Conservation (phyloP, 805 yeast genomes). For the Wickerhamomyces chaumierensis region DNA sequence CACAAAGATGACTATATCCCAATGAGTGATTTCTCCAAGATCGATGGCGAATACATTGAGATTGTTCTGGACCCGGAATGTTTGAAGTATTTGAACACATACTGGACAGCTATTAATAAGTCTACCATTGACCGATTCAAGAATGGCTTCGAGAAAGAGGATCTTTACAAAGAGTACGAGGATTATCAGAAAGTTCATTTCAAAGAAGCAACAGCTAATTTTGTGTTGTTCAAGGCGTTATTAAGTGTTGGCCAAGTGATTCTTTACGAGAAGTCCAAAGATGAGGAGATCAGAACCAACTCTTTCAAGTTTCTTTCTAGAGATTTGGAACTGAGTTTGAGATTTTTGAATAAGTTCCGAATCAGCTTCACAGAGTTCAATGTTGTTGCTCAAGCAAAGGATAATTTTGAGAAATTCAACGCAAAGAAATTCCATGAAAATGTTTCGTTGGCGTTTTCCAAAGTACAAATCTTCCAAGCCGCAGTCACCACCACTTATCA, state of each 20-base stretch:
- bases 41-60: constrained; percentile 14
- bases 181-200: constrained; percentile 1
- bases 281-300: constrained; percentile 4
- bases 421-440: constrained; percentile 10
- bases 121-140: constrained; percentile 4
- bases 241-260: constrained; percentile 15
- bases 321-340: constrained; percentile 16
- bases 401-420: constrained; percentile 1
- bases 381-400: not conserved
- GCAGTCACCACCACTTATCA: constrained; percentile 13
- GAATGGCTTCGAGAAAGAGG: constrained; percentile 12
- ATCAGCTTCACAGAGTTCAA: constrained; percentile 5
- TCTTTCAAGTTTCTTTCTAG: constrained; percentile 8
- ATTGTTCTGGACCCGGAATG: constrained; percentile 17
- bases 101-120: constrained; percentile 10
- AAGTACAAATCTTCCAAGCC: constrained; percentile 16
- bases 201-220: constrained; percentile 14
- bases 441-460: constrained; percentile 15
- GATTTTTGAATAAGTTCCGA: constrained; percentile 17
- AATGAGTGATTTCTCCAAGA: constrained; percentile 9
- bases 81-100: constrained; percentile 10
- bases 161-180: constrained; percentile 15
- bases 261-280: constrained; percentile 5
- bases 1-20: constrained; percentile 12
- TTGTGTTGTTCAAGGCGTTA: constrained; percentile 16